Percentiles rank a stretch among this genome's conserved stretches.
These are phyloP conservation scores for Penicillium sp. DNA, from an alignment of 2,329 filamentous ascomycete species.

Conservation along the genomic window DNA sequence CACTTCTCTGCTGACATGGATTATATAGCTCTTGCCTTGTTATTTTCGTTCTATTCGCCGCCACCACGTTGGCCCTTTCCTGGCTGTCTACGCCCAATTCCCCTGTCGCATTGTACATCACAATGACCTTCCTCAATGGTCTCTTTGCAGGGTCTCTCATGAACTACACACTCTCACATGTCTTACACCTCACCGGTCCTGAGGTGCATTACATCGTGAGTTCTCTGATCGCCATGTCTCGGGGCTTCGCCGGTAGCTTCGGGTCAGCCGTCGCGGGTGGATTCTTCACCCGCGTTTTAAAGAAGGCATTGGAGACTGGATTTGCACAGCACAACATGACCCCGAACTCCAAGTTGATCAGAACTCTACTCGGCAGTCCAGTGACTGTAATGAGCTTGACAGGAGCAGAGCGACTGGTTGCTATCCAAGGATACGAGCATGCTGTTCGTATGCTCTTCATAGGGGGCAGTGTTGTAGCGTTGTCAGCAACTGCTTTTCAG, in stretches of 20 bases:
- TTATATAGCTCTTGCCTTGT: conserved; percentile 50
- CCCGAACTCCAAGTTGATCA: conserved; percentile 43
- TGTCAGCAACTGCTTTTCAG: conserved; percentile 48
- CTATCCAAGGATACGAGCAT: conserved; percentile 50
- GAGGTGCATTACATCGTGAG: conserved; percentile 69
- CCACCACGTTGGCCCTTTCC: conserved; percentile 54
- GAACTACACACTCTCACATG: conserved; percentile 76
- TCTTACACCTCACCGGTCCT: conserved; percentile 64
- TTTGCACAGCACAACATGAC: conserved; percentile 46
- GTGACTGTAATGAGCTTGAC: conserved; percentile 47
- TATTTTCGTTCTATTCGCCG: conserved; percentile 56
- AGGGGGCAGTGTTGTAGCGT: conserved; percentile 45
- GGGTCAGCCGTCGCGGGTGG: conserved; percentile 75
- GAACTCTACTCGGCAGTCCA: conserved; percentile 54
- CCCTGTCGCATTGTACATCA: conserved; percentile 50
- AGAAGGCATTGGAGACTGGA: conserved; percentile 49
- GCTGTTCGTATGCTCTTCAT: conserved; percentile 50
- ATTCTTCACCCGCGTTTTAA: conserved; percentile 60
- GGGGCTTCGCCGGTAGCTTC: conserved; percentile 75
- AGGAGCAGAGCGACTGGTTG: conserved; percentile 47
- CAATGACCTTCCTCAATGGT: conserved; percentile 63
- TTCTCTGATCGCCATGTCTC: conserved; percentile 70
- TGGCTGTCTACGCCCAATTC: conserved; percentile 50
- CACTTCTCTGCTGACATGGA: not conserved
- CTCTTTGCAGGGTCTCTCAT: conserved; percentile 64